Percentiles rank a stretch among this genome's conserved stretches.
phyloP scores from a whole-genome alignment of 441 rosid species.

The Daphne laureola region DNA sequence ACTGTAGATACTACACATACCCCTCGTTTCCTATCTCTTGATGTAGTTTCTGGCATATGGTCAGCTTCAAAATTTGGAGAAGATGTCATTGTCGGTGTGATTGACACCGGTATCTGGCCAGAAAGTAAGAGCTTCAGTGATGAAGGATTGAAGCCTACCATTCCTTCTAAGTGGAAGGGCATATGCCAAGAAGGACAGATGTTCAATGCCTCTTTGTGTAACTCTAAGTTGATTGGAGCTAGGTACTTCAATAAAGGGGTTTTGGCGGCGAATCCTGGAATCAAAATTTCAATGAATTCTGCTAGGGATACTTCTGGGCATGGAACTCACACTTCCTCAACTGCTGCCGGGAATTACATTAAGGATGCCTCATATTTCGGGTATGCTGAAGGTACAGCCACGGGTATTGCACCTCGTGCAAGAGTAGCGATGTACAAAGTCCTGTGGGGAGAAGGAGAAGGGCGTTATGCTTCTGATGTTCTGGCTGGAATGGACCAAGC shows the following conservation, averaged over 20 bases:
- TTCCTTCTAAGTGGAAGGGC: conserved; percentile 44
- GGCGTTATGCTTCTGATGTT: conserved; percentile 39
- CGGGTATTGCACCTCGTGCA: conserved; percentile 38
- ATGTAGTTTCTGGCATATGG: conserved; percentile 23
- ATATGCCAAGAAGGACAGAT: conserved; percentile 31
- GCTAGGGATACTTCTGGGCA: conserved; percentile 35
- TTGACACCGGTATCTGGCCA: conserved; percentile 47
- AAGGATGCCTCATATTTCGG: conserved; percentile 30
- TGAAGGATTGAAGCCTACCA: conserved; percentile 22
- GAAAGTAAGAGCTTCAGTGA: conserved; percentile 39
- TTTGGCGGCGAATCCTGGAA: conserved; percentile 26
- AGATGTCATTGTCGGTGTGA: conserved; percentile 31
- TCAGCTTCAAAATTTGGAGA: conserved; percentile 34
- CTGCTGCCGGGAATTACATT: conserved; percentile 35
- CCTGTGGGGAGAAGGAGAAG: conserved; percentile 22
- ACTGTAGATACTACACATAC: conserved; percentile 42
- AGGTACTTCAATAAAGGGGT: conserved; percentile 39
- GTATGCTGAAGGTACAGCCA: conserved; percentile 41
- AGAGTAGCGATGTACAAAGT: conserved; percentile 45
- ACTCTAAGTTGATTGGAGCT: conserved; percentile 41
- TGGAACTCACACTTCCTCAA: conserved; percentile 42
- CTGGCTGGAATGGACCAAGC: conserved; percentile 49
- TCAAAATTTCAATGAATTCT: conserved; percentile 27
- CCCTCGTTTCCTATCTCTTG: conserved; percentile 32
- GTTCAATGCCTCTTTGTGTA: conserved; percentile 35